Evolutionary conservation across 495 filamentous ascomycete species (phyloP).

Genomic region (Sordaria brevicollis): DNA sequence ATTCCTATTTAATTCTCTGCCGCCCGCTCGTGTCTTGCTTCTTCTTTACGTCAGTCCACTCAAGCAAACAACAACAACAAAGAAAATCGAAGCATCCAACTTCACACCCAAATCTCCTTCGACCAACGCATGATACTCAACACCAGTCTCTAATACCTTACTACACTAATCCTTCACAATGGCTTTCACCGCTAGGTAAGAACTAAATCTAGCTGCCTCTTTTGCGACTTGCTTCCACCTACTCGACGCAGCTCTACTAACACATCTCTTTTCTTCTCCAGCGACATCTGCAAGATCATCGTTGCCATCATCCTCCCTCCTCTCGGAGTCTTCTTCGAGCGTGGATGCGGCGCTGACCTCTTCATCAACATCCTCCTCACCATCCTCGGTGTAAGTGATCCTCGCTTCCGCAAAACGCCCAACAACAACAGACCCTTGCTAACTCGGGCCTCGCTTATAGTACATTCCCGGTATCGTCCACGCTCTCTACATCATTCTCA

Average conservation of each 20-base stretch:
- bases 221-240: neutral
- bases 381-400: conserved; percentile 56
- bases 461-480: conserved; percentile 55
- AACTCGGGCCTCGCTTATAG: conserved; percentile 2
- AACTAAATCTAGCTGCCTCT: neutral
- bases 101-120: neutral
- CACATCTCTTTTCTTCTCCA: conserved; percentile 17
- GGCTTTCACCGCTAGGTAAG: conserved; percentile 58
- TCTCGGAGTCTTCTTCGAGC: conserved; percentile 81
- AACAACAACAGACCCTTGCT: neutral
- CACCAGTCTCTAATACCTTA: neutral
- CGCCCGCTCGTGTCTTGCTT: neutral
- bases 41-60: neutral
- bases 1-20: neutral
- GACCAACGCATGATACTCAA: neutral
- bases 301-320: conserved; percentile 80
- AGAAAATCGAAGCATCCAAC: neutral
- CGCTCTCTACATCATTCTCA: conserved; percentile 46
- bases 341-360: conserved; percentile 77
- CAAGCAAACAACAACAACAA: neutral
- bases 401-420: neutral
- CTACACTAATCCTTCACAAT: conserved; percentile 27
- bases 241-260: neutral
- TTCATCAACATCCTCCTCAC: conserved; percentile 90
- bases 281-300: conserved; percentile 90